Percentiles rank a stretch among this genome's conserved stretches.
phyloP scores from a whole-genome alignment of 169 alveolate genomes.

The Plasmodium chabaudi region DNA sequence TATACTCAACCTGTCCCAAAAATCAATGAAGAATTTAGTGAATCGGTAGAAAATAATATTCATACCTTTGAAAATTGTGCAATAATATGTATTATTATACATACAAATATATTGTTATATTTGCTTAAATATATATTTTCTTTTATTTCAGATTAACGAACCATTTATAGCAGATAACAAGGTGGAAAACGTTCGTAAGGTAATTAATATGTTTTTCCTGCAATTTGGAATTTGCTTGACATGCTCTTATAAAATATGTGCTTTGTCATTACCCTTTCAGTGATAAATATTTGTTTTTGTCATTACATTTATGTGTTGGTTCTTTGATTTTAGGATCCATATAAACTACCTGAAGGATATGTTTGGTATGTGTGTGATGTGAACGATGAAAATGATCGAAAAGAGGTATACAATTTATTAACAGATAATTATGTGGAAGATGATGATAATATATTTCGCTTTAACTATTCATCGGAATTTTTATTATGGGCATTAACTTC shows the following conservation, averaged over 20 bases:
- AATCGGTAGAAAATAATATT: constrained; percentile 35
- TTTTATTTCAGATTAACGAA: constrained; percentile 71
- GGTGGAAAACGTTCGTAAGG: constrained; percentile 67
- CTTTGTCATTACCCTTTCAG: background rate
- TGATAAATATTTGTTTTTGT: background rate
- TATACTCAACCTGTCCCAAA: constrained; percentile 96
- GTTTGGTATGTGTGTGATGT: constrained; percentile 94
- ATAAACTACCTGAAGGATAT: constrained; percentile 92
- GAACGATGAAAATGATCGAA: constrained; percentile 83
- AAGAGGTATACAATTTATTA: constrained; percentile 84
- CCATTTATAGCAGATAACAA: constrained; percentile 76
- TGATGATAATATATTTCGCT: constrained; percentile 96
- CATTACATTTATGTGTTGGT: constrained; percentile 2
- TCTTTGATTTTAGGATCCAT: constrained; percentile 82
- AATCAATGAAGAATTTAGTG: constrained; percentile 84
- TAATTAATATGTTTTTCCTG: constrained; percentile 11
- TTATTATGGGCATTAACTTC: constrained; percentile 96
- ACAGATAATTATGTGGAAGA: constrained; percentile 98
- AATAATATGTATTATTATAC: constrained; percentile 78
- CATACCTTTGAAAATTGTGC: background rate
- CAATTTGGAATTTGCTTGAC: background rate
- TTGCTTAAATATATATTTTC: too few species aligned
- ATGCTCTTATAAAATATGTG: constrained; percentile 27
- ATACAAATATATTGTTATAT: background rate
- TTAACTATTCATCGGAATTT: constrained; percentile 96